These are phyloP conservation scores for Aleurites moluccanus DNA, from an alignment of 441 rosid species.

Conservation along the genomic window DNA sequence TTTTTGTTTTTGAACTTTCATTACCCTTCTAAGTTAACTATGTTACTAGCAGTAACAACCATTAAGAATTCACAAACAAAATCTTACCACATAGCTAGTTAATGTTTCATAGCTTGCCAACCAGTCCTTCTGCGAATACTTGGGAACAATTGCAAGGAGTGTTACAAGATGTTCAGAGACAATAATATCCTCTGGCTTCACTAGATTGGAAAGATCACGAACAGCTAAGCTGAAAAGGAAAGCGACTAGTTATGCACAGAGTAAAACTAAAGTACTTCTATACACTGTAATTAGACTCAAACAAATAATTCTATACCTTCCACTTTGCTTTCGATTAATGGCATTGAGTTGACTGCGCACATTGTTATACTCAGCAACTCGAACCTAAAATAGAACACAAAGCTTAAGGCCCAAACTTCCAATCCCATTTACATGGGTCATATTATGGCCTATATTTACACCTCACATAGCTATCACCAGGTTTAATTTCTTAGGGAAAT, in stretches of 20 bases:
- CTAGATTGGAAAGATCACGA: conserved; percentile 93
- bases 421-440: background rate
- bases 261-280: background rate
- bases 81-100: conserved; percentile 86
- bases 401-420: conserved; percentile 20
- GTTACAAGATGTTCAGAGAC: conserved; percentile 82
- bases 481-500: background rate
- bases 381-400: conserved; percentile 58
- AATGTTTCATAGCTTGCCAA: conserved; percentile 84
- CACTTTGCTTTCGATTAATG: conserved; percentile 94
- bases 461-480: background rate
- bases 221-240: conserved; percentile 86
- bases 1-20: background rate
- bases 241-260: conserved; percentile 27
- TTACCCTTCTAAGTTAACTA: background rate
- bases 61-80: conserved; percentile 7
- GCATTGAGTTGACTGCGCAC: conserved; percentile 95
- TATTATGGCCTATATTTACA: background rate
- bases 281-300: conserved; percentile 6
- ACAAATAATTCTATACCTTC: conserved; percentile 53
- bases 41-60: background rate
- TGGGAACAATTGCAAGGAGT: conserved; percentile 85
- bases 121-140: conserved; percentile 99
- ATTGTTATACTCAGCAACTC: conserved; percentile 91
- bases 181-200: conserved; percentile 87